These are phyloP conservation scores for Isoetes taiwanensis DNA, from an alignment of 75 land plant genomes.

Conservation along the genomic window DNA sequence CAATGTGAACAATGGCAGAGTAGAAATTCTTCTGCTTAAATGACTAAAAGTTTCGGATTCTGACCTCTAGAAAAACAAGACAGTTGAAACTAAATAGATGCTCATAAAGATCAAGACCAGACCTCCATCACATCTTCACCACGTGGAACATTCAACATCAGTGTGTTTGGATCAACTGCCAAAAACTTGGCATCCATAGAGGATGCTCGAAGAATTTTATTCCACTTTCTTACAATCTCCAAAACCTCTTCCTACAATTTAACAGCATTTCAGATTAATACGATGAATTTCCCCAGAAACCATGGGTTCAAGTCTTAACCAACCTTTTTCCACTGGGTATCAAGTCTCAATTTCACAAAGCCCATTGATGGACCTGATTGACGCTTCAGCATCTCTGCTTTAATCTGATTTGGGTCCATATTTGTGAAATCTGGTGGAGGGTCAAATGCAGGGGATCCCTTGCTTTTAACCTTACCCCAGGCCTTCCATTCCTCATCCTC, in stretches of 20 bases:
- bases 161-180: slow-evolving; percentile 70
- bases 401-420: slow-evolving; percentile 39
- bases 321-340: slow-evolving; percentile 42
- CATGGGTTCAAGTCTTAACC: not conserved
- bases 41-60: too few relatives aligned
- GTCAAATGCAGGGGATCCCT: slow-evolving; percentile 16
- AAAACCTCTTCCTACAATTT: slow-evolving; percentile 64
- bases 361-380: slow-evolving; percentile 65
- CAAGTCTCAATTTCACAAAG: slow-evolving; percentile 78
- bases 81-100: too few relatives aligned
- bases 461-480: slow-evolving; percentile 61
- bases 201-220: slow-evolving; percentile 52
- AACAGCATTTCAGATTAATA: not conserved
- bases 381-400: slow-evolving; percentile 69
- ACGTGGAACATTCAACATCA: slow-evolving; percentile 76
- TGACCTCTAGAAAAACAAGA: too few relatives aligned
- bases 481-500: slow-evolving; percentile 92
- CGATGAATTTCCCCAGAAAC: too few relatives aligned
- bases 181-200: slow-evolving; percentile 51
- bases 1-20: too few relatives aligned
- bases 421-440: slow-evolving; percentile 38
- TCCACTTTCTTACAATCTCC: slow-evolving; percentile 66
- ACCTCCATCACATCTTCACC: slow-evolving; percentile 80
- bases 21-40: too few relatives aligned
- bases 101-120: too few relatives aligned